phyloP scores from a whole-genome alignment of 371 early-diverging fungal species.

The Mucor piriformis region DNA sequence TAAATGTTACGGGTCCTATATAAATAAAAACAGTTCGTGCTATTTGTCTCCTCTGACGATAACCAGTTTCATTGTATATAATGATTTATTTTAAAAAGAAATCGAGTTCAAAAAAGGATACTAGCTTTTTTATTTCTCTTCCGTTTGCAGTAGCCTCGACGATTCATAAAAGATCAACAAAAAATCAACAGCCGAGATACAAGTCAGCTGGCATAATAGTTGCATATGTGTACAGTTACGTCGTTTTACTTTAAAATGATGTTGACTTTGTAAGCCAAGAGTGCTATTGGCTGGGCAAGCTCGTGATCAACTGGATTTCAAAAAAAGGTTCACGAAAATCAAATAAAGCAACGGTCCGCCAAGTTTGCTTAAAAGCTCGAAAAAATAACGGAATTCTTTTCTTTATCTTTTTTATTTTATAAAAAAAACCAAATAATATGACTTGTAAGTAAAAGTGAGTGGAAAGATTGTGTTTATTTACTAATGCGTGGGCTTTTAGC shows the following conservation, averaged over 20 bases:
- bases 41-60: too few species aligned
- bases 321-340: neutral
- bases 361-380: slow-evolving; percentile 11
- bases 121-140: too few species aligned
- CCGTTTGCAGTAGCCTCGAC: too few species aligned
- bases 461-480: neutral
- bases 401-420: slow-evolving; percentile 7
- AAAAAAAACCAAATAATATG: neutral
- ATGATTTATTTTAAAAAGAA: too few species aligned
- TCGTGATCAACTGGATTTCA: neutral
- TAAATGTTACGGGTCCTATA: too few species aligned
- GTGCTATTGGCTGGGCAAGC: neutral
- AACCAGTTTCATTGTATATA: too few species aligned
- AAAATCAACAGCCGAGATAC: too few species aligned
- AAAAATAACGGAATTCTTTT: neutral
- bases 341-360: neutral
- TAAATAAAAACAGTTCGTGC: too few species aligned
- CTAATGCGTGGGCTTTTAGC: neutral
- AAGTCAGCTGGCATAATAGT: neutral
- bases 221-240: neutral
- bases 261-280: neutral
- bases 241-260: neutral
- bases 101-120: too few species aligned
- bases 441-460: slow-evolving; percentile 1
- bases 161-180: too few species aligned